Evolutionary conservation across 768 basidiomycete species (phyloP), one percentile per base, ranked within the genome.

Genomic region (Termitomyces sp.): DNA sequence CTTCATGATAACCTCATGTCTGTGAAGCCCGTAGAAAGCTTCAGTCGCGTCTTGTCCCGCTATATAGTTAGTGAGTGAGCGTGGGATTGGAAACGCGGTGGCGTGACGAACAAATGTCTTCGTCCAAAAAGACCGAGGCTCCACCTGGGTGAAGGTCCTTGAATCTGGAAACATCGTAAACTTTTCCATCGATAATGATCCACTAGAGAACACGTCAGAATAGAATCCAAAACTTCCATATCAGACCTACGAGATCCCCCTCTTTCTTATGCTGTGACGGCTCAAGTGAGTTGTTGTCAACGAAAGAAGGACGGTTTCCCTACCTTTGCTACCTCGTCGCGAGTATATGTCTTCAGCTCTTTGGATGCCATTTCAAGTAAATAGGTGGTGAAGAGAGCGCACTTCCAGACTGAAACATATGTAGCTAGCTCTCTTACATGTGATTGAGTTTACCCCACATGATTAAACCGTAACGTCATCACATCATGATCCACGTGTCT

Each of bases 31-130:
- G 65, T 90, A 98, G 76, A 98, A 98, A 10, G 83, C 82, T 50
- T 94, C 90, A 0, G 95, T 97, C 0, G 87, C 88, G 66, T 97
- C 94, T 72, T 91, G 80, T 3, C 93, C 94, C 49, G 90, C 93
- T 88, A 74, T 46, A n/a, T 9, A 5, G 43, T 6, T 13, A 6
- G 33, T 49, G 40, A 18, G 26, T 53, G 22, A 58, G 51, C 51
- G 36, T 54, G 44, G n/a, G 24, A 44, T 48, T 32, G 3, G n/a
- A 18, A 33, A 51, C 14, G 38, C 44, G 46, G 35, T 40, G 16
- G 32, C 45, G 45, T 32, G 35, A 55, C 87, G 52, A 46, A 87
- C 91, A 87, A 49, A 95, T 81, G 61, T 92, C 91, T 1, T 77
- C 75, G 65, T 91, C 87, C 12, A 87, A 69, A 20, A 98, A 79